phyloP scores from a whole-genome alignment of 768 basidiomycete genomes.

The Hypsizygus marmoreus region DNA sequence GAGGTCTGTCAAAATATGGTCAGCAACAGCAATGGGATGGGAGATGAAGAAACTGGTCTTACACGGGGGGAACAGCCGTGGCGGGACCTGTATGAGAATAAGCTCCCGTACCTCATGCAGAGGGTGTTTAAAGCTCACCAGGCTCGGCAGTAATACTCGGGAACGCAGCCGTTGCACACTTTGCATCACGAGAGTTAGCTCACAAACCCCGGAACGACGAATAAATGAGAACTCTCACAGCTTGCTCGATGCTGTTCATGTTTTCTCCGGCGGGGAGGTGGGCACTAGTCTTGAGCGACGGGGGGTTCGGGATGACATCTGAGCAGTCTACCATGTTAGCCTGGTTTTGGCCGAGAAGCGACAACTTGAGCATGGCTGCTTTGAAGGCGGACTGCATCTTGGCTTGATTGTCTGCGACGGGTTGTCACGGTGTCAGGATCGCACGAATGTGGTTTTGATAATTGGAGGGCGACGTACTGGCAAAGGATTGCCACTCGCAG shows the following conservation, averaged over 20 bases:
- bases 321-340: constrained; percentile 19
- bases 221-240: constrained; percentile 15
- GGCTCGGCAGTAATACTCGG: constrained; percentile 21
- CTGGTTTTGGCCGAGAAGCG: constrained; percentile 41
- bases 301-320: constrained; percentile 14
- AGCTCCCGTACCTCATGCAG: background rate
- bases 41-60: background rate
- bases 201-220: constrained; percentile 3
- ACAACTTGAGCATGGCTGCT: constrained; percentile 46
- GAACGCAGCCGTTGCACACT: constrained; percentile 37
- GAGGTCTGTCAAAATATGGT: background rate
- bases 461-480: constrained; percentile 24
- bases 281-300: constrained; percentile 16
- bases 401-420: constrained; percentile 29
- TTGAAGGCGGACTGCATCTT: constrained; percentile 36
- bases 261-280: constrained; percentile 34
- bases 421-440: background rate
- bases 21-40: too few species aligned
- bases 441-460: background rate
- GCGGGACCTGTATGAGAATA: constrained; percentile 2
- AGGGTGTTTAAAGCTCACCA: background rate
- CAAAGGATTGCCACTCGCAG: constrained; percentile 49
- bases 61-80: constrained; percentile 8
- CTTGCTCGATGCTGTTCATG: constrained; percentile 31
- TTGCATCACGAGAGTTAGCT: too few species aligned